Conservation (phyloP, 192 early-diverging fungal genomes). For the Mortierella antarctica region DNA sequence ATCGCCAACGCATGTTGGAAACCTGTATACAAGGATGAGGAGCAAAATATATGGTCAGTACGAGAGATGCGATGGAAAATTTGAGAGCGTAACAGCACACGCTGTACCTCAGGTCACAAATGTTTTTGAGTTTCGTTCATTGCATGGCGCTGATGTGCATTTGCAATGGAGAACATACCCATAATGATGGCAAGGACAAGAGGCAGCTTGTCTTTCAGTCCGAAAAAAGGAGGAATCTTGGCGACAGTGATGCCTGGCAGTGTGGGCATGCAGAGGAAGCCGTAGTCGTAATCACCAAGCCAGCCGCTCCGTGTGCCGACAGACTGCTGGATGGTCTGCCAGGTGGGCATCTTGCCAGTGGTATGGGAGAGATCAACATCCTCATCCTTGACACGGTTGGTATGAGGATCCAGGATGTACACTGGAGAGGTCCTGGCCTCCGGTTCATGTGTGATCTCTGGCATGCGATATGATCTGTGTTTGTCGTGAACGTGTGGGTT, state of each 20-base stretch:
- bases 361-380: constrained; percentile 53
- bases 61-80: not conserved
- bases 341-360: constrained; percentile 27
- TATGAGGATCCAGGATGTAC: constrained; percentile 45
- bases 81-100: no score
- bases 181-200: constrained; percentile 55
- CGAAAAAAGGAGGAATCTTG: constrained; percentile 59
- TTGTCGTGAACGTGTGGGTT: not conserved
- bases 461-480: constrained; percentile 4
- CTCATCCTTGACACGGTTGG: constrained; percentile 41
- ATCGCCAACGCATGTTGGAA: constrained; percentile 51
- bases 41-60: not conserved
- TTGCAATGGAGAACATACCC: constrained; percentile 31
- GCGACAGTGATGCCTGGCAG: constrained; percentile 48
- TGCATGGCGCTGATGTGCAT: not conserved
- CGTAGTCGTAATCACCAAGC: constrained; percentile 64
- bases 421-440: constrained; percentile 20
- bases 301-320: constrained; percentile 48
- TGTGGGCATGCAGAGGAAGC: constrained; percentile 57
- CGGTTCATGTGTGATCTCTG: constrained; percentile 40
- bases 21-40: not conserved
- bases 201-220: constrained; percentile 52
- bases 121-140: no score
- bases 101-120: no score
- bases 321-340: constrained; percentile 36